Evolutionary conservation across 2,329 filamentous ascomycete species (phyloP).

Genomic region (Chrysosporium queenslandicum): DNA sequence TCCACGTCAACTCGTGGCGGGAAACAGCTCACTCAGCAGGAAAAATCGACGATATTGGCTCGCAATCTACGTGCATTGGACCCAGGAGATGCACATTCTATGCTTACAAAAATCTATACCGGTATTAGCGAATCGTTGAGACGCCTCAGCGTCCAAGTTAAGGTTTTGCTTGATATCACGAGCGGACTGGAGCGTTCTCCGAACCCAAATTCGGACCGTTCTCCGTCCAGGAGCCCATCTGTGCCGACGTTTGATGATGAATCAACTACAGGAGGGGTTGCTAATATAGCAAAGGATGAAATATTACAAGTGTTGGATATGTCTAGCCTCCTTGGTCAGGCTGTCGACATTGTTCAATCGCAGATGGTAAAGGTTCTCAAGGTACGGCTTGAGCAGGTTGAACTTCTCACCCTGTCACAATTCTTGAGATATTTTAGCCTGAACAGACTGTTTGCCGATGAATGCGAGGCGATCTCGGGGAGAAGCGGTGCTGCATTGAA

Average conservation of each 20-base stretch:
- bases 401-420: conserved; percentile 44
- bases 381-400: conserved; percentile 52
- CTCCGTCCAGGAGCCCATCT: conserved; percentile 39
- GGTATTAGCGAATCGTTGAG: conserved; percentile 78
- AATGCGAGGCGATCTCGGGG: conserved; percentile 57
- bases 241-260: conserved; percentile 37
- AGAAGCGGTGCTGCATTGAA: conserved; percentile 51
- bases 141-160: conserved; percentile 79
- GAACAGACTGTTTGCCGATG: conserved; percentile 55
- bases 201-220: conserved; percentile 23
- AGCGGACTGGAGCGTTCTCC: conserved; percentile 38
- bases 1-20: conserved; percentile 69
- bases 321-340: conserved; percentile 55
- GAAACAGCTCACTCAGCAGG: conserved; percentile 63
- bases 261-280: conserved; percentile 22
- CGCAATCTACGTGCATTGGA: conserved; percentile 79
- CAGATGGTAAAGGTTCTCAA: conserved; percentile 56
- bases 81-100: conserved; percentile 69
- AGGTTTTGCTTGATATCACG: conserved; percentile 87
- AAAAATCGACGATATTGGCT: conserved; percentile 80
- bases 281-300: conserved; percentile 44
- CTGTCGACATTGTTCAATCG: conserved; percentile 56
- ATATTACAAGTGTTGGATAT: conserved; percentile 55
- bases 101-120: conserved; percentile 74
- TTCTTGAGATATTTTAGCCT: conserved; percentile 55